Evolutionary conservation across 176 grass and related monocot species (phyloP).

Genomic region (Guadua angustifolia): DNA sequence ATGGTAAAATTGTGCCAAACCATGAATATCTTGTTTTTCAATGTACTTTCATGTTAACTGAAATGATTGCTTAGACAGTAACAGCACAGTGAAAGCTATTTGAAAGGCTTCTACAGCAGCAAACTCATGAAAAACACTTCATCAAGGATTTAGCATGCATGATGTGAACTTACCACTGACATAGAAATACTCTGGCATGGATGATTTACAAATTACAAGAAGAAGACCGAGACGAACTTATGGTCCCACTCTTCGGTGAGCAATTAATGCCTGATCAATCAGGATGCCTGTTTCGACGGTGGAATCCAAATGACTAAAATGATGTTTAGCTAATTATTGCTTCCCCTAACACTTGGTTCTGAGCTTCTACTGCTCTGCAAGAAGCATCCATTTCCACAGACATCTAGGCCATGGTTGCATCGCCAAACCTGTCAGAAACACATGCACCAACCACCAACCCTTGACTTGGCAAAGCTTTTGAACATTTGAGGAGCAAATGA

Average conservation of each 20-base stretch:
- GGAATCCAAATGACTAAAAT: neutral
- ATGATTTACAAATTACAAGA: neutral
- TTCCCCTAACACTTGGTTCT: neutral
- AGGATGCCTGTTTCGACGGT: neutral
- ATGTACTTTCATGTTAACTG: neutral
- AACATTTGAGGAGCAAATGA: neutral
- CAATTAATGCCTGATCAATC: neutral
- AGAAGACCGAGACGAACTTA: neutral
- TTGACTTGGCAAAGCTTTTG: slow-evolving; percentile 28
- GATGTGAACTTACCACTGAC: too few relatives aligned
- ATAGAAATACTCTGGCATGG: neutral
- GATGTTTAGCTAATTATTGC: slow-evolving; percentile 5
- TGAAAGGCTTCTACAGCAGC: neutral
- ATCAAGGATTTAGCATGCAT: slow-evolving; percentile 1
- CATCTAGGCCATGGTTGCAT: neutral
- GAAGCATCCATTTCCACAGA: neutral
- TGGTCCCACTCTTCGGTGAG: neutral
- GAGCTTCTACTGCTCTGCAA: neutral
- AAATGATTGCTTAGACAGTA: neutral
- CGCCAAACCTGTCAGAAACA: slow-evolving; percentile 16
- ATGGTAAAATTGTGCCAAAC: neutral
- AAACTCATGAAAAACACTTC: neutral
- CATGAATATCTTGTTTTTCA: neutral
- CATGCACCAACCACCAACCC: slow-evolving; percentile 7
- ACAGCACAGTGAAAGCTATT: too few relatives aligned